Evolutionary conservation across 2,329 filamentous ascomycete species (phyloP).

Genomic region (Xylariales sp.): DNA sequence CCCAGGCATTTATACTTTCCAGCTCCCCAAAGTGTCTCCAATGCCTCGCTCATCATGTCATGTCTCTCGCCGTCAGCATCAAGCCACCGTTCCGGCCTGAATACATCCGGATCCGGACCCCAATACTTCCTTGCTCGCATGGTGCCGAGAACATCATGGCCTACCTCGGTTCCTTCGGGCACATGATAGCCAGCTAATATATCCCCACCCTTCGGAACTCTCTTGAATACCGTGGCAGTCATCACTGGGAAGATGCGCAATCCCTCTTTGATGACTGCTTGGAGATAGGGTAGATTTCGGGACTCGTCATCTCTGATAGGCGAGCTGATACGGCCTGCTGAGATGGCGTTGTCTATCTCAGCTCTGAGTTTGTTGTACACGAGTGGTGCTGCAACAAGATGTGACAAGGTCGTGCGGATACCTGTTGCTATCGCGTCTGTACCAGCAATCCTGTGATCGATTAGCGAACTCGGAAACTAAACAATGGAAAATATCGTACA

Average conservation of each 20-base stretch:
- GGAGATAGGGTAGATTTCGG: conserved; percentile 26
- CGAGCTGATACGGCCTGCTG: conserved; percentile 10
- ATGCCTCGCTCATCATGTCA: conserved; percentile 22
- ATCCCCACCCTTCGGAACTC: conserved; percentile 26
- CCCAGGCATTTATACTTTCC: conserved; percentile 35
- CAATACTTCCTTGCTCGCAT: conserved; percentile 31
- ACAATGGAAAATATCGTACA: neutral
- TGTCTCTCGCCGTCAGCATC: conserved; percentile 24
- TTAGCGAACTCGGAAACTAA: neutral
- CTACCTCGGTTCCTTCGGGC: conserved; percentile 34
- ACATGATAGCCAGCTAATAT: conserved; percentile 23
- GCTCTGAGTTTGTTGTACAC: conserved; percentile 10
- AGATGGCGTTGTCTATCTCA: conserved; percentile 12
- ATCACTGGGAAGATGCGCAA: conserved; percentile 32
- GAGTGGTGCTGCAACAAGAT: conserved; percentile 12
- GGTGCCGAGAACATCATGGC: conserved; percentile 32
- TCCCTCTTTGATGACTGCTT: conserved; percentile 36
- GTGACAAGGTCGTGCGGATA: conserved; percentile 12
- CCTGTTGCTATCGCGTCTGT: conserved; percentile 11
- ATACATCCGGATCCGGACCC: conserved; percentile 26
- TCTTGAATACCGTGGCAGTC: conserved; percentile 25
- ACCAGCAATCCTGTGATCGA: conserved; percentile 10
- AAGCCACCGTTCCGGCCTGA: conserved; percentile 40
- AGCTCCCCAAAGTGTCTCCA: conserved; percentile 24
- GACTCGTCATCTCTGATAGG: conserved; percentile 12